These are phyloP conservation scores for Didymellaceae sp. DNA, from an alignment of 2,329 filamentous ascomycete species.

Conservation along the genomic window DNA sequence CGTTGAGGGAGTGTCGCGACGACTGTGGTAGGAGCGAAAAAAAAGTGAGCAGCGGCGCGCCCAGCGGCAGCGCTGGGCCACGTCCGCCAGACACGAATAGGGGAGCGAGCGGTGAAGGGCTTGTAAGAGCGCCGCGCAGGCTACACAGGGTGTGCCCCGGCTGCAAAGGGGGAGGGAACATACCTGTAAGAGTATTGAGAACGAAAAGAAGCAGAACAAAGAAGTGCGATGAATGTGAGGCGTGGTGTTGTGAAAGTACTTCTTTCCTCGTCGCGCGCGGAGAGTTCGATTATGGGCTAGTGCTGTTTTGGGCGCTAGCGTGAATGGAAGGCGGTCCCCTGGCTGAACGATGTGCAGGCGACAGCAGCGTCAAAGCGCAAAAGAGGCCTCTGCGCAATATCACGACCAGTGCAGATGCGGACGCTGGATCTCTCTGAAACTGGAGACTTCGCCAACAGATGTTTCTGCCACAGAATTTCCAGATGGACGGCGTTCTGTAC, in stretches of 20 bases:
- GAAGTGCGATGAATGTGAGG: constrained; percentile 38
- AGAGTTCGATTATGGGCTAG: constrained; percentile 34
- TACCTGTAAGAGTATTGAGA: constrained; percentile 41
- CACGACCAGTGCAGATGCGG: constrained; percentile 17
- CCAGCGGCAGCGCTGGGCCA: constrained; percentile 40
- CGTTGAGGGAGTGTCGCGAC: constrained; percentile 24
- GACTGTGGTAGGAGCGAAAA: constrained; percentile 19
- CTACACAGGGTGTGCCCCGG: constrained; percentile 24
- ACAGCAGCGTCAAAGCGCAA: constrained; percentile 14
- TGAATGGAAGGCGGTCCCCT: constrained; percentile 6
- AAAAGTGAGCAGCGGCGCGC: constrained; percentile 28
- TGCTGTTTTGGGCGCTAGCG: constrained; percentile 15
- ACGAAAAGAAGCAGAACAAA: constrained; percentile 32
- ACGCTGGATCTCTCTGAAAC: constrained; percentile 14
- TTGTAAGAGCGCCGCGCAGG: constrained; percentile 30
- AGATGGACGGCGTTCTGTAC: constrained; percentile 9
- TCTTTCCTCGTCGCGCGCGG: constrained; percentile 46
- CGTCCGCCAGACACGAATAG: constrained; percentile 39
- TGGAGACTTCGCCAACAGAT: constrained; percentile 9
- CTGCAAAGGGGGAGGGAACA: constrained; percentile 27
- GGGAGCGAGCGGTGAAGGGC: constrained; percentile 43
- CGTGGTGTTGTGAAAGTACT: constrained; percentile 46
- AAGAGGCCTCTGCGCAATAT: constrained; percentile 18
- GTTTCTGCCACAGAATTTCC: constrained; percentile 13
- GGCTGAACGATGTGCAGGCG: constrained; percentile 20